Evolutionary conservation across 352 stramenopile species (phyloP).

Genomic region (Pythium periplocum): DNA sequence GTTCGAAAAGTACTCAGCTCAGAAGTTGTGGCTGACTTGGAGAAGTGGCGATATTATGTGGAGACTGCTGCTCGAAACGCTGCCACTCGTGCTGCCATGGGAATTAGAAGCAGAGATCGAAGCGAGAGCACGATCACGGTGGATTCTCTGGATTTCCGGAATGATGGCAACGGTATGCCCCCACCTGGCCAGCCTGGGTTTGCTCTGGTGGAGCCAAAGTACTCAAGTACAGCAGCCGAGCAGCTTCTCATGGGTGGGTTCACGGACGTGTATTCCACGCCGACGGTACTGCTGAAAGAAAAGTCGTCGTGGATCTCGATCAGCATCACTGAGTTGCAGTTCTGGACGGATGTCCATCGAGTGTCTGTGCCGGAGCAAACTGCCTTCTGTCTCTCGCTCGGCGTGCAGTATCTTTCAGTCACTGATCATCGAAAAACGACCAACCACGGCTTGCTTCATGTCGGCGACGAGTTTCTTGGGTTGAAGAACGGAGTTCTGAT

Average conservation of each 20-base stretch:
- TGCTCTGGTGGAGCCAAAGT: slow-evolving; percentile 14
- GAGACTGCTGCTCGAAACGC: slow-evolving; percentile 45
- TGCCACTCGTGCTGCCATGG: slow-evolving; percentile 14
- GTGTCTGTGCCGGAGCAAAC: slow-evolving; percentile 56
- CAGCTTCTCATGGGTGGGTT: slow-evolving; percentile 64
- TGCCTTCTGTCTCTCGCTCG: slow-evolving; percentile 54
- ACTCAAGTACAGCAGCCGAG: slow-evolving; percentile 22
- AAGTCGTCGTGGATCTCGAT: slow-evolving; percentile 74
- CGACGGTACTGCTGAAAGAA: slow-evolving; percentile 35
- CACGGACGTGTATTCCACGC: slow-evolving; percentile 58
- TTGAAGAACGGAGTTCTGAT: slow-evolving; percentile 73
- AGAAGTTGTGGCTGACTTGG: slow-evolving; percentile 45
- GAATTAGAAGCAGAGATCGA: slow-evolving; percentile 4
- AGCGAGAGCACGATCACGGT: slow-evolving; percentile 11
- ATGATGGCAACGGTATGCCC: slow-evolving; percentile 20
- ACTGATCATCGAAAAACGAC: slow-evolving; percentile 66
- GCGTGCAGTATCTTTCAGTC: slow-evolving; percentile 51
- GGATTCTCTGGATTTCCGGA: slow-evolving; percentile 17
- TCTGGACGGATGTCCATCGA: slow-evolving; percentile 61
- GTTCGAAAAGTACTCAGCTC: slow-evolving; percentile 65
- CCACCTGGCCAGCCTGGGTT: not conserved
- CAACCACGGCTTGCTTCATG: slow-evolving; percentile 70
- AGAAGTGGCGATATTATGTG: slow-evolving; percentile 70
- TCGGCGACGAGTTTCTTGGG: slow-evolving; percentile 80
- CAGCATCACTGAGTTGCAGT: slow-evolving; percentile 49